Base-by-base conservation (phyloP, 1,284 basidiomycete genomes). In the Bondarzewia mesenterica region DNA sequence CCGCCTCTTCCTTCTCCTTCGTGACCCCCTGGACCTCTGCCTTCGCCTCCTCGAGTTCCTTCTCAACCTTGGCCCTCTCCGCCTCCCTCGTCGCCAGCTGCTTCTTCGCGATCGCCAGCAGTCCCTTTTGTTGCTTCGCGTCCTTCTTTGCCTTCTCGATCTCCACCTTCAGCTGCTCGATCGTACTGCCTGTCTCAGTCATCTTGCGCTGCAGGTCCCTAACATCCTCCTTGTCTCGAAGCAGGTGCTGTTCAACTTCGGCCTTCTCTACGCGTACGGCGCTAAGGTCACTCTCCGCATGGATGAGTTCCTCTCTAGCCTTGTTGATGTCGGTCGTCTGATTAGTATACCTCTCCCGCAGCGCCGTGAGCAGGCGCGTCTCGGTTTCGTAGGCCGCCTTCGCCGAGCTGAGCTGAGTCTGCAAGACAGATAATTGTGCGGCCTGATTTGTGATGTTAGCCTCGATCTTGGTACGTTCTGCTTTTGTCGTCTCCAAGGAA, bases 171-270 rank as follows among this genome's bases (percentile, higher is more conserved):
- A 89, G 64, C 7, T 69, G 64, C 41, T 85, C 80, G 39, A 85
- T 85, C 65, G 93, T 82, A 50, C 82, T 77, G 22, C 85, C 82
- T 15, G 85, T 77, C 61, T 94, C 91, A 21, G 82, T 71, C 81
- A 95, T 87, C 58, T 79, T 82, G 57, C 82, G 82, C 61, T 97
- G 87, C 52, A 97, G 69, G 25, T 85, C 89, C 37, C 95, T 75
- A 2, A 91, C 82, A 52, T 98, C 94, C 64, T 99, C 96, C 68
- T 96, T 97, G 65, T 98, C 96, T 27, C 88, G 77, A 56, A 99
- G 65, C 48, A 96, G 76, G 0, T 78, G 69, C 26, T 93, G 91
- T 63, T 97, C 94, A 10, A 97, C 74, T 67, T 99, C 95, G 22
- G 85, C 75, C 70, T 95, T 96, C 68, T 98, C 94, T 18, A 93